phyloP scores from a whole-genome alignment of 2,329 filamentous ascomycete species.

The Pseudonectria buxi region DNA sequence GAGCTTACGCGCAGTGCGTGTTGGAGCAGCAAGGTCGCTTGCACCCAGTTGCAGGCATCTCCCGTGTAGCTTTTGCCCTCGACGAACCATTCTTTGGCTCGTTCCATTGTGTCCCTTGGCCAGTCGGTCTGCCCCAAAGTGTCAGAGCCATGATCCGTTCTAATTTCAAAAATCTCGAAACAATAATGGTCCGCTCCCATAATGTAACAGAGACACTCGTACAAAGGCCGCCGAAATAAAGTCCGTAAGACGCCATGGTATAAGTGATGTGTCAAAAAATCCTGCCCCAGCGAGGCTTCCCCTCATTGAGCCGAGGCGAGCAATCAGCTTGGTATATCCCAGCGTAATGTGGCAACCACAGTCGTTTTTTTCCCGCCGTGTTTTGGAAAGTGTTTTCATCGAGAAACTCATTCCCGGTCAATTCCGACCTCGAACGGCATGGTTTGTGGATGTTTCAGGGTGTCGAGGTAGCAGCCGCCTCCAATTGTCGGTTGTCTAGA shows the following conservation, averaged over 20 bases:
- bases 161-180: too few relatives aligned
- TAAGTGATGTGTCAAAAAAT: not conserved
- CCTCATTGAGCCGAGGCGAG: constrained; percentile 10
- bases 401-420: constrained; percentile 8
- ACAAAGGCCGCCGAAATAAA: constrained; percentile 16
- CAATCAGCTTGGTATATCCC: constrained; percentile 3
- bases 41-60: constrained; percentile 9
- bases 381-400: constrained; percentile 11
- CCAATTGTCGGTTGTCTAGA: constrained; percentile 29
- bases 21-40: constrained; percentile 4
- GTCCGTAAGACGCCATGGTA: constrained; percentile 17
- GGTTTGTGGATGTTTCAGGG: constrained; percentile 2
- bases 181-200: too few relatives aligned
- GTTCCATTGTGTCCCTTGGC: not conserved
- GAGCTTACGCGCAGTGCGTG: not conserved
- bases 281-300: not conserved
- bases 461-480: constrained; percentile 3
- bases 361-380: constrained; percentile 11
- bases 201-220: too few relatives aligned
- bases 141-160: too few relatives aligned
- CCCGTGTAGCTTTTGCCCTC: constrained; percentile 4
- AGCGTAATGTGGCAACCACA: constrained; percentile 10
- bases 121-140: not conserved
- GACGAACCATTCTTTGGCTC: constrained; percentile 3
- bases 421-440: constrained; percentile 2